Evolutionary conservation across 2,329 filamentous ascomycete genomes (phyloP).

Genomic region (Neoascochyta sp.): DNA sequence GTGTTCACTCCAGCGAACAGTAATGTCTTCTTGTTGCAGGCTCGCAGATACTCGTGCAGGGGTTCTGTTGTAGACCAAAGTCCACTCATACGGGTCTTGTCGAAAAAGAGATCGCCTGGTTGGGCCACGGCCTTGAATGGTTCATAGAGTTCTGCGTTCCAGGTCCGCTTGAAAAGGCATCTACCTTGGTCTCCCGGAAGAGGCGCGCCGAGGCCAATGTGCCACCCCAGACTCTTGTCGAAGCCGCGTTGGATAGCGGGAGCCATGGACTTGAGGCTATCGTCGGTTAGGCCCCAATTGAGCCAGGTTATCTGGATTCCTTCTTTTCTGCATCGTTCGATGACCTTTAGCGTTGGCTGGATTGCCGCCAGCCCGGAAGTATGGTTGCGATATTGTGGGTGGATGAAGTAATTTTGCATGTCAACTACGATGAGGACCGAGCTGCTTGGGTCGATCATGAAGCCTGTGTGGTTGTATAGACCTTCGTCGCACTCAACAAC

Average conservation of each 20-base stretch:
- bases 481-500: constrained; percentile 41
- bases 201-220: constrained; percentile 39
- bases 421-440: constrained; percentile 42
- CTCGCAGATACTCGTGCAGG: constrained; percentile 40
- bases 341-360: constrained; percentile 37
- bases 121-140: constrained; percentile 38
- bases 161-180: constrained; percentile 43
- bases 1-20: constrained; percentile 45
- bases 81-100: constrained; percentile 44
- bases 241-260: constrained; percentile 43
- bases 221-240: constrained; percentile 42
- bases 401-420: constrained; percentile 46
- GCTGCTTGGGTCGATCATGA: constrained; percentile 41
- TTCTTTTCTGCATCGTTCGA: constrained; percentile 40
- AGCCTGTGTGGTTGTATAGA: constrained; percentile 40
- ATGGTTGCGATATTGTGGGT: constrained; percentile 30
- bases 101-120: constrained; percentile 43
- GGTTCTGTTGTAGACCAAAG: constrained; percentile 42
- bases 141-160: constrained; percentile 44
- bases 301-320: constrained; percentile 42
- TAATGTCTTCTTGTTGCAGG: constrained; percentile 42
- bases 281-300: constrained; percentile 43
- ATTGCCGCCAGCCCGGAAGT: constrained; percentile 31
- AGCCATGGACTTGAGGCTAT: constrained; percentile 39
- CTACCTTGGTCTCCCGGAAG: constrained; percentile 39